A percentile compares a stretch with the other conserved stretches of the same genome.
phyloP scores from a whole-genome alignment of 108 stramenopile species.

The Seminavis robusta region DNA sequence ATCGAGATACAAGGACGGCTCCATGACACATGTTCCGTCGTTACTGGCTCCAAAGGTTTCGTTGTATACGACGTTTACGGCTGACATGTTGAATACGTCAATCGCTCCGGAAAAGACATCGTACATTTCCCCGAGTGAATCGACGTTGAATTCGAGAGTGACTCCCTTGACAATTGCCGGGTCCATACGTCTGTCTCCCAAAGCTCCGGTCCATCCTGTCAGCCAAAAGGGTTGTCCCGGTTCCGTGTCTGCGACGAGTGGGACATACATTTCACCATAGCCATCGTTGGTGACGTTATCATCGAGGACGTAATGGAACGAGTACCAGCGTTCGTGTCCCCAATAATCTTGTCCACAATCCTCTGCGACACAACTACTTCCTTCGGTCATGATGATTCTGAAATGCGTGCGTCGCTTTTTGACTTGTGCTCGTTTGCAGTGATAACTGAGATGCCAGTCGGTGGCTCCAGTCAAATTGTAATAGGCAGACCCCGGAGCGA shows the following conservation, averaged over 20 bases:
- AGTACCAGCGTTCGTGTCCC: slow-evolving; percentile 15
- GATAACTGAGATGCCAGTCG: slow-evolving; percentile 6
- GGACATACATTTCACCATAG: neutral
- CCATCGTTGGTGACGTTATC: neutral
- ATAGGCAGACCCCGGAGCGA: slow-evolving; percentile 6
- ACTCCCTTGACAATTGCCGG: slow-evolving; percentile 8
- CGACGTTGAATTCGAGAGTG: slow-evolving; percentile 15
- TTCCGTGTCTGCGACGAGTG: neutral
- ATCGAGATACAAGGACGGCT: too few species aligned
- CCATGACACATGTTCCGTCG: too few species aligned
- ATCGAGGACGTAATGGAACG: slow-evolving; percentile 24
- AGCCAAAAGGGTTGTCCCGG: slow-evolving; percentile 17
- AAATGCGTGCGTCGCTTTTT: slow-evolving; percentile 1
- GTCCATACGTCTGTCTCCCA: slow-evolving; percentile 19
- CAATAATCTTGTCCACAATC: neutral
- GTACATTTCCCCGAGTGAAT: too few species aligned
- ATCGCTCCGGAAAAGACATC: too few species aligned
- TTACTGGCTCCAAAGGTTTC: too few species aligned
- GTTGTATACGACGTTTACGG: too few species aligned
- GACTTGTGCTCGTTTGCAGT: neutral
- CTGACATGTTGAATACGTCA: too few species aligned
- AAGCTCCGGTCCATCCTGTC: slow-evolving; percentile 22
- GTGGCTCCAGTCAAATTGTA: slow-evolving; percentile 23
- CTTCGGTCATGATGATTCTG: slow-evolving; percentile 20
- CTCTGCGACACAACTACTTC: too few species aligned